Evolutionary conservation across 1,139 yeast species (phyloP), one percentile per base, ranked within the genome.

Genomic region (Torulaspora globosa): DNA sequence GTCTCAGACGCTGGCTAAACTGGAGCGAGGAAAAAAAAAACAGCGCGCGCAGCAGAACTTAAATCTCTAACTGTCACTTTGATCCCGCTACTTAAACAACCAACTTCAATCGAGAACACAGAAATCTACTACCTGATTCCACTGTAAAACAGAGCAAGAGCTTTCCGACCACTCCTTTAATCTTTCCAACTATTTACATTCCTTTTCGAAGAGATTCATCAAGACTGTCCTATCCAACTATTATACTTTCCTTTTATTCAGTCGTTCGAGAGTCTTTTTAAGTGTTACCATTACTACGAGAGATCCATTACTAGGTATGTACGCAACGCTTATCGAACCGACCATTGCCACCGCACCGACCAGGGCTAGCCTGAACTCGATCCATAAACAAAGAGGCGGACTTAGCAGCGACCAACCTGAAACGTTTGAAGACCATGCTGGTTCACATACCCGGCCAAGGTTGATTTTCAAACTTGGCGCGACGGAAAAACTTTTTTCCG

Each of bases 101-200:
- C 21, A 5, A 31, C 23, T 18, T 16, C 21, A 24, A 28, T 21
- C 36, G 24, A 39, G 23, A 24, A 31, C 16, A 29, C 41, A 32
- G n/a, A 14, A 10, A 32, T 23, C 26, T 11, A 8, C 18, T 19
- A 16, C 12, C 23, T 5, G 14, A 28, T 39, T 42, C 15, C 18
- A 42, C 32, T 36, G 38, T 18, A 36, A 26, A 36, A 33, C 30
- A 40, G 31, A 33, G 18, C 43, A 44, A 33, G 35, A 38, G 39
- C 47, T 26, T 26, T 28, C 34, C 19, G 33, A 40, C 39, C 50
- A 43, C 40, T 47, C 47, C 39, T 47, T 43, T 32, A 36, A 44
- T 23, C 39, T 34, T 44, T 48, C 53, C 54, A 49, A 51, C 53
- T 52, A 43, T 51, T 51, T 52, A 51, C 55, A 51, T 47, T 51